Base-by-base conservation (phyloP, 352 stramenopile genomes). In the Phytophthora idaei region DNA sequence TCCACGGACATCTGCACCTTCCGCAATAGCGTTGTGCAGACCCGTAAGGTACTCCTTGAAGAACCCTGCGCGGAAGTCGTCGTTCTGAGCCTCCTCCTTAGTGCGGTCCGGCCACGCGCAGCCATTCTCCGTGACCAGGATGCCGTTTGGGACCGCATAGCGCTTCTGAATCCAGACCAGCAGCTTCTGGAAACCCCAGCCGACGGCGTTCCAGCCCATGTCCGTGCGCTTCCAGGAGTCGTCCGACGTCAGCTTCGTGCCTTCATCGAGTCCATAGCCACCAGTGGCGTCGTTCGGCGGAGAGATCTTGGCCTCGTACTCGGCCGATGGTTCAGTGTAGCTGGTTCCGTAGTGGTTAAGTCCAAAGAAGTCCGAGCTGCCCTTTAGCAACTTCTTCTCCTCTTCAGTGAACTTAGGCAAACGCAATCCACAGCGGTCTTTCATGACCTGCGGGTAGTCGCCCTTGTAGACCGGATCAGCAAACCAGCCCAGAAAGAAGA, bases 61-160 rank as follows among this genome's bases (percentile, higher is more conserved):
- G 67, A 92, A 98, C 0, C 85, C 55, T 28, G 91, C 70, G 29
- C 94, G 75, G 34, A 82, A 89, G 53, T 87, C 76, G 61, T 98
- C 92, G n/a, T 92, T 76, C 57, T 92, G 63, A 3, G 89, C 87
- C 59, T 83, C 80, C 28, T 83, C 76, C 58, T 96, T 90, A 50
- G 91, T 75, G 57, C 83, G 81, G 45, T 81, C 78, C 1, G 81
- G 67, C 56, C 76, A 80, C 10, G 87, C 83, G 29, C 81, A 92
- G 32, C 95, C 95, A 73, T 98, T 98, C 69, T 98, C 95, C 2
- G 95, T 98, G 7, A 98, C 87, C 44, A 88, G 74, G 46, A 98
- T 97, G 32, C 82, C 72, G 31, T 81, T 80, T 25, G 74, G 61
- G 5, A 82, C 71, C 12, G 75, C 60, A 73, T 98, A 98, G 41